Evolutionary conservation across 495 filamentous ascomycete species (phyloP), one percentile per base, ranked within the genome.

Genomic region (Xylaria sp.): DNA sequence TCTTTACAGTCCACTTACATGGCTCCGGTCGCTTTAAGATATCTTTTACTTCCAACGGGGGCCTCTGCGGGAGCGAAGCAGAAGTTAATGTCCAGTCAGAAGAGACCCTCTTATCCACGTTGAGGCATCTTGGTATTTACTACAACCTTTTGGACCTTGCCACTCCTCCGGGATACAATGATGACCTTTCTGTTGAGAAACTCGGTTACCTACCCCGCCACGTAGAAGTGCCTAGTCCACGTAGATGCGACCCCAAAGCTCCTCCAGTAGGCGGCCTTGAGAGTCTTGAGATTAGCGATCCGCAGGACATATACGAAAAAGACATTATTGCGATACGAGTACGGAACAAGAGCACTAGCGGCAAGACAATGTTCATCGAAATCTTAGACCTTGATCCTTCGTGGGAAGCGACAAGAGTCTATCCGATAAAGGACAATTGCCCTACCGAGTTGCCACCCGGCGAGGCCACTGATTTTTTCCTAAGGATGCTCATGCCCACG

Each of bases 41-140:
- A 53, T 9, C 24, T 53, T 53, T 53, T 14, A 53, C 50, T 53
- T 2, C 21, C 4, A 26, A 24, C 9, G 5, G 19, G 44, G 44
- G n/a, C 21, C 6, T 1, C 11, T 52, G 7, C 9, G 48, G 8
- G 24, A 53, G 1, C 9, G 24, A 53, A 29, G 12, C 9, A 29
- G 15, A 21, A 14, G 24, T 53, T 14, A 12, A 15, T 12, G 50
- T 15, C 14, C 50, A 29, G 12, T 53, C 24, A 1, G 24, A 29
- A 5, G 12, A 3, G 50, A 26, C 58, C 35, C n/a, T 37, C n/a
- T 26, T 24, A 37, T 24, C 58, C 35, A 9, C 41, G 35, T 41
- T 61, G n/a, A 61, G 8, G n/a, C 58, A 61, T 41, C 58, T 61
- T 41, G 21, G 31, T 41, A 41, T 24, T 24, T 41, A 41, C 35